Evolutionary conservation across 768 basidiomycete genomes (phyloP).

Genomic region (Tricholoma hemisulphureum): DNA sequence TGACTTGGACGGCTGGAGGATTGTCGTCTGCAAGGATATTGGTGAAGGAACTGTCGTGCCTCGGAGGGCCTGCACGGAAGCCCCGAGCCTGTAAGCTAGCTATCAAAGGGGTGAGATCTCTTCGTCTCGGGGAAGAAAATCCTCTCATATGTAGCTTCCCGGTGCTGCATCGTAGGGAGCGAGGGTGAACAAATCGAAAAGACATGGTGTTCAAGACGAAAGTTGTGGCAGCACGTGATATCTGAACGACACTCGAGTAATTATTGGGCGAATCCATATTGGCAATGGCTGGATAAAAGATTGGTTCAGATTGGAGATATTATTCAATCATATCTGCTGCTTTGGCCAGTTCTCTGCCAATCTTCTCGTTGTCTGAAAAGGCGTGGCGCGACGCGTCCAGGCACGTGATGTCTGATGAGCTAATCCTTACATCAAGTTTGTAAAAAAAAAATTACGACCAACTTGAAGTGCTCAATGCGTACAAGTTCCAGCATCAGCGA

Average conservation of each 20-base stretch:
- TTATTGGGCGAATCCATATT: too few relatives aligned
- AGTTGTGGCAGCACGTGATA: neutral
- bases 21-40: conserved; percentile 74
- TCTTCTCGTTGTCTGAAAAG: too few relatives aligned
- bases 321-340: too few relatives aligned
- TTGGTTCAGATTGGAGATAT: too few relatives aligned
- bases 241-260: too few relatives aligned
- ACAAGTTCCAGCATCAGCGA: conserved; percentile 29
- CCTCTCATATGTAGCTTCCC: neutral
- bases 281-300: too few relatives aligned
- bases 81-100: conserved; percentile 3
- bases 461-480: conserved; percentile 16
- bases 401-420: conserved; percentile 6
- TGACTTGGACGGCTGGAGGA: conserved; percentile 70
- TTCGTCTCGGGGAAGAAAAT: neutral
- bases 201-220: conserved; percentile 8
- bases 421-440: conserved; percentile 1
- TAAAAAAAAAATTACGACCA: conserved; percentile 15
- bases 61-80: conserved; percentile 17
- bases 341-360: too few relatives aligned
- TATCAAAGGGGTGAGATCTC: neutral
- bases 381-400: conserved; percentile 11
- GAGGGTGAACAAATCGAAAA: neutral
- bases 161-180: conserved; percentile 5
- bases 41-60: conserved; percentile 44